These are phyloP conservation scores for Durotheca rogersii DNA, from an alignment of 495 filamentous ascomycete species.

Conservation along the genomic window DNA sequence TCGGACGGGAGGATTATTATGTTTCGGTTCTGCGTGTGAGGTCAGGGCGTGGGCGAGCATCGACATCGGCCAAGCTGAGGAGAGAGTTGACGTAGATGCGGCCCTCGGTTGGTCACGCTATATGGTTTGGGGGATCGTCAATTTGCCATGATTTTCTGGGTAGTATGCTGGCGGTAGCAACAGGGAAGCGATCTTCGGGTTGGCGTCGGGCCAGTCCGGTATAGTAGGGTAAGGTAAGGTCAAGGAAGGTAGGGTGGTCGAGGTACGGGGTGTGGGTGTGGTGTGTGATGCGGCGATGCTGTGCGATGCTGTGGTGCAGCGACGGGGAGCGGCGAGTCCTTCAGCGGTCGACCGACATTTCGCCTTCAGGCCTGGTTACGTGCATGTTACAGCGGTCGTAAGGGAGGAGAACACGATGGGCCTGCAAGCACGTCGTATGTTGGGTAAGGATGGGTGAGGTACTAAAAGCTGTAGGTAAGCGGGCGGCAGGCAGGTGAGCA, in stretches of 20 bases:
- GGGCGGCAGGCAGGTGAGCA: background rate
- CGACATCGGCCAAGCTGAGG: constrained; percentile 15
- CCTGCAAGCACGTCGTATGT: constrained; percentile 11
- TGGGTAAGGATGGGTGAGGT: background rate
- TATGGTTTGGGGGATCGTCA: constrained; percentile 11
- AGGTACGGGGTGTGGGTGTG: background rate
- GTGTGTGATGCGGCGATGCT: too few relatives aligned
- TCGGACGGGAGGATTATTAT: constrained; percentile 5
- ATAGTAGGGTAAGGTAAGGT: constrained; percentile 6
- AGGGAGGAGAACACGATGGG: background rate
- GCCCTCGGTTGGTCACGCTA: constrained; percentile 2
- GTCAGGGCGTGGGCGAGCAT: background rate
- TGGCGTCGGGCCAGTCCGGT: background rate
- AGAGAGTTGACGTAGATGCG: background rate
- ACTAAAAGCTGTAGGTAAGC: background rate
- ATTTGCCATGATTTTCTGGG: constrained; percentile 10
- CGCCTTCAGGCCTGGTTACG: constrained; percentile 13
- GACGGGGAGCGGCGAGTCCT: constrained; percentile 11
- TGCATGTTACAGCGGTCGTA: constrained; percentile 21
- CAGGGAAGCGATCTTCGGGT: constrained; percentile 1
- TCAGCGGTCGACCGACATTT: constrained; percentile 10
- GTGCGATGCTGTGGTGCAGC: constrained; percentile 2
- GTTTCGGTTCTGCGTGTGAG: constrained; percentile 12
- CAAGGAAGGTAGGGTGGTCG: constrained; percentile 11
- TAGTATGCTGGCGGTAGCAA: background rate